Conservation (phyloP, 805 yeast species). For the Hanseniaspora mollemarum region DNA sequence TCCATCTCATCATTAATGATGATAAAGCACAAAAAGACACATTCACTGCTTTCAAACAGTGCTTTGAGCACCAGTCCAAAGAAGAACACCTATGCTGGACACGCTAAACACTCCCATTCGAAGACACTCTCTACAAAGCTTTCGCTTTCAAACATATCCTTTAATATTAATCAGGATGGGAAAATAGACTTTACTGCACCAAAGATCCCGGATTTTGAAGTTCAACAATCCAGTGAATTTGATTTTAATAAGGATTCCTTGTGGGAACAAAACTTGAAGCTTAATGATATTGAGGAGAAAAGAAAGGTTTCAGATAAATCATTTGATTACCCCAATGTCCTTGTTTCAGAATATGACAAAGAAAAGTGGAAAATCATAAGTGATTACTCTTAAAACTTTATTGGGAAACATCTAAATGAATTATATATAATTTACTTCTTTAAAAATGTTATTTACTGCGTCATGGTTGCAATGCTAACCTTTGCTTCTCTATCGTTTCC, state of each 20-base stretch:
- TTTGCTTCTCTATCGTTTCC: slow-evolving; percentile 8
- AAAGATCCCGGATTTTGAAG: background rate
- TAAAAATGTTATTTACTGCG: background rate
- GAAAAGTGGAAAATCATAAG: slow-evolving; percentile 28
- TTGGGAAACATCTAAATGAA: too few relatives aligned
- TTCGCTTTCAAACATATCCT: slow-evolving; percentile 13
- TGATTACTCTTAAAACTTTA: slow-evolving; percentile 4
- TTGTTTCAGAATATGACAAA: slow-evolving; percentile 29
- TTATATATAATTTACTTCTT: too few relatives aligned
- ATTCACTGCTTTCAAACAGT: slow-evolving; percentile 17
- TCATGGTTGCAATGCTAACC: slow-evolving; percentile 12
- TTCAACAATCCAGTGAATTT: background rate
- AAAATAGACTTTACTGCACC: slow-evolving; percentile 5
- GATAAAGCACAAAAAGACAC: slow-evolving; percentile 17
- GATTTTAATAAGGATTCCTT: background rate
- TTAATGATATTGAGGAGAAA: slow-evolving; percentile 4
- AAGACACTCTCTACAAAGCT: slow-evolving; percentile 1
- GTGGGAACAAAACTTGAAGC: background rate
- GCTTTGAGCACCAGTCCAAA: slow-evolving; percentile 16
- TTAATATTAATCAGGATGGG: slow-evolving; percentile 11
- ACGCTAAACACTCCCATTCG: background rate
- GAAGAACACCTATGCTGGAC: background rate
- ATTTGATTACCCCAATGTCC: slow-evolving; percentile 15
- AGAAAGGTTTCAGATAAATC: slow-evolving; percentile 11
- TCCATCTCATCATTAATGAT: slow-evolving; percentile 19